A percentile compares a stretch with the other conserved stretches of the same genome.
Conservation (phyloP, 495 filamentous ascomycete genomes). For the Haplographium delicatum region DNA sequence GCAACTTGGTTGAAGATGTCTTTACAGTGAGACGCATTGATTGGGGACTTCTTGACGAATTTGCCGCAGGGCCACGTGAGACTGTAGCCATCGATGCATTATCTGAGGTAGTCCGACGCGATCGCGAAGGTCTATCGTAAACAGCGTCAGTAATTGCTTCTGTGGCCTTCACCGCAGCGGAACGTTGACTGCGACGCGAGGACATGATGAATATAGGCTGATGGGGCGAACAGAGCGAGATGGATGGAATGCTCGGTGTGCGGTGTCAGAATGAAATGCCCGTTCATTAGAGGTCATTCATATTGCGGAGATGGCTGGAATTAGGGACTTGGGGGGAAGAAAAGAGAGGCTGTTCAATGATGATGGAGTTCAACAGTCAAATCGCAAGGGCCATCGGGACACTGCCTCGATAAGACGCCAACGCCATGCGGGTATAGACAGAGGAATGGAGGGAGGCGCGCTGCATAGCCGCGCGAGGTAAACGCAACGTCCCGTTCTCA, state of each 20-base stretch:
- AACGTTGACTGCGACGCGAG: slow-evolving; percentile 40
- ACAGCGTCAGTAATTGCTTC: slow-evolving; percentile 27
- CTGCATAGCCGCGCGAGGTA: background rate
- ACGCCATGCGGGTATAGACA: slow-evolving; percentile 1
- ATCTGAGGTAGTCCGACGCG: slow-evolving; percentile 18
- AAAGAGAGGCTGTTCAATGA: too few relatives aligned
- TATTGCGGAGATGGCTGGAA: background rate
- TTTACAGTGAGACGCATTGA: slow-evolving; percentile 79
- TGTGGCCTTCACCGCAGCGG: slow-evolving; percentile 36
- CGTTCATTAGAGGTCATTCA: too few relatives aligned
- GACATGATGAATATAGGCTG: slow-evolving; percentile 39
- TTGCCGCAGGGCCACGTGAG: slow-evolving; percentile 46
- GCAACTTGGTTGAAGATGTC: slow-evolving; percentile 75
- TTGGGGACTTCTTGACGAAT: slow-evolving; percentile 49
- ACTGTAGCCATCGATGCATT: slow-evolving; percentile 37
- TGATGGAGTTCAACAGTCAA: too few relatives aligned
- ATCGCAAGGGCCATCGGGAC: slow-evolving; percentile 14
- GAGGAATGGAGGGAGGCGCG: background rate
- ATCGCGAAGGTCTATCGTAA: slow-evolving; percentile 11
- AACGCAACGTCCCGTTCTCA: background rate
- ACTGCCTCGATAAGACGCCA: slow-evolving; percentile 19
- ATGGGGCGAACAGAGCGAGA: background rate
- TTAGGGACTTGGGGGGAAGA: background rate
- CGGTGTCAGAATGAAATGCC: background rate
- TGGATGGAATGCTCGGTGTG: background rate